phyloP scores from a whole-genome alignment of 2,329 filamentous ascomycete species.

The Cercospora sp. region DNA sequence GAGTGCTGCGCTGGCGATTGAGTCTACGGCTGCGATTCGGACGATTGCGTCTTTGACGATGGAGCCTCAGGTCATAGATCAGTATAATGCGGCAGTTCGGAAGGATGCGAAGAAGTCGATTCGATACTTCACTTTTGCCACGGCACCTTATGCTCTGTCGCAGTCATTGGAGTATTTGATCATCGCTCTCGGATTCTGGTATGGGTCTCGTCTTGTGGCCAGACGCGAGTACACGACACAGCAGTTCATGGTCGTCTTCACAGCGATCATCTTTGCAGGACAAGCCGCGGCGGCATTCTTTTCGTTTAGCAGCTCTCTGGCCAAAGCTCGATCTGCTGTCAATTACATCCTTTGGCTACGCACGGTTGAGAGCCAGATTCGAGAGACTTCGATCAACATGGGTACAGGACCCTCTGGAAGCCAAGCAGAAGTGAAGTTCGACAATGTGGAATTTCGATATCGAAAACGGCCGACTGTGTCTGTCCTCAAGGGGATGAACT shows the following conservation, averaged over 20 bases:
- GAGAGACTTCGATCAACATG: slow-evolving; percentile 32
- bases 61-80: neutral
- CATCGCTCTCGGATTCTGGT: slow-evolving; percentile 40
- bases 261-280: slow-evolving; percentile 63
- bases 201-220: slow-evolving; percentile 35
- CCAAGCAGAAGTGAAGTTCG: slow-evolving; percentile 21
- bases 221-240: slow-evolving; percentile 36
- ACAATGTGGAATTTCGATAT: slow-evolving; percentile 24
- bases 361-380: slow-evolving; percentile 38
- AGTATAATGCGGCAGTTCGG: neutral
- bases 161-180: slow-evolving; percentile 37
- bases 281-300: slow-evolving; percentile 68
- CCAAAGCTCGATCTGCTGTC: slow-evolving; percentile 37
- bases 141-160: slow-evolving; percentile 32
- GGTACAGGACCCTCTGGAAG: slow-evolving; percentile 14
- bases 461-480: neutral
- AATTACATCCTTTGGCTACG: slow-evolving; percentile 50
- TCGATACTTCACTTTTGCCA: neutral
- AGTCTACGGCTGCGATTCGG: neutral
- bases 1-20: neutral
- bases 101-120: neutral
- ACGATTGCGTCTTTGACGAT: neutral
- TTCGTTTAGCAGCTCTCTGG: slow-evolving; percentile 53
- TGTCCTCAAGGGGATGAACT: slow-evolving; percentile 17
- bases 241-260: slow-evolving; percentile 61